Conservation (phyloP, 805 yeast species). For the Candida sonorensis region DNA sequence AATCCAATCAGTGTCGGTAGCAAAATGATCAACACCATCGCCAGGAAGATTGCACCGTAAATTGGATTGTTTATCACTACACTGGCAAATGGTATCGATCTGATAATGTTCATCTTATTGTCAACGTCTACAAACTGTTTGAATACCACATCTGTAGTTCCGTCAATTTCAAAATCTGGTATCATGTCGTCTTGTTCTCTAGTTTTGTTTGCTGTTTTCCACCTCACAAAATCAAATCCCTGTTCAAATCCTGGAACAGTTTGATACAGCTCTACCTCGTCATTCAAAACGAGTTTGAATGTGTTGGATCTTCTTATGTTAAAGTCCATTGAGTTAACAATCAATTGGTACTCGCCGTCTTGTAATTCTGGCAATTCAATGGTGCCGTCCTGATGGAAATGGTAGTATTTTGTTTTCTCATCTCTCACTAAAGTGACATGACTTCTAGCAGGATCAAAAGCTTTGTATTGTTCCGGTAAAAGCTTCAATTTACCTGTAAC, state of each 20-base stretch:
- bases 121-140: slow-evolving; percentile 13
- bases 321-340: slow-evolving; percentile 16
- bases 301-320: slow-evolving; percentile 8
- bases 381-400: slow-evolving; percentile 12
- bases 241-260: too few species aligned
- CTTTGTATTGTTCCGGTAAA: slow-evolving; percentile 1
- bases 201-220: too few species aligned
- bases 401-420: slow-evolving; percentile 1
- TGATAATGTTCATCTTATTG: slow-evolving; percentile 5
- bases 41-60: slow-evolving; percentile 5
- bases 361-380: slow-evolving; percentile 7
- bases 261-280: slow-evolving; percentile 1
- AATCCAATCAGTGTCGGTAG: slow-evolving; percentile 18
- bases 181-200: slow-evolving; percentile 2
- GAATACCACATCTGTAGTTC: slow-evolving; percentile 5
- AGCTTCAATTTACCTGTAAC: slow-evolving; percentile 4
- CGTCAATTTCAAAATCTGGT: slow-evolving; percentile 4
- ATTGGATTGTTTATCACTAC: slow-evolving; percentile 14
- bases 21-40: slow-evolving; percentile 7
- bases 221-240: too few species aligned
- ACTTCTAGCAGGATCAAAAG: slow-evolving; percentile 17
- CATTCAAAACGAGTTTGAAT: neutral
- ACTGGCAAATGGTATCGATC: slow-evolving; percentile 16
- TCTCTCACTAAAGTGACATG: slow-evolving; percentile 3
- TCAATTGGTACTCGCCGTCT: slow-evolving; percentile 10